These are phyloP conservation scores for Musa itinerans DNA, from an alignment of 176 grass and related monocot genomes.

Conservation along the genomic window DNA sequence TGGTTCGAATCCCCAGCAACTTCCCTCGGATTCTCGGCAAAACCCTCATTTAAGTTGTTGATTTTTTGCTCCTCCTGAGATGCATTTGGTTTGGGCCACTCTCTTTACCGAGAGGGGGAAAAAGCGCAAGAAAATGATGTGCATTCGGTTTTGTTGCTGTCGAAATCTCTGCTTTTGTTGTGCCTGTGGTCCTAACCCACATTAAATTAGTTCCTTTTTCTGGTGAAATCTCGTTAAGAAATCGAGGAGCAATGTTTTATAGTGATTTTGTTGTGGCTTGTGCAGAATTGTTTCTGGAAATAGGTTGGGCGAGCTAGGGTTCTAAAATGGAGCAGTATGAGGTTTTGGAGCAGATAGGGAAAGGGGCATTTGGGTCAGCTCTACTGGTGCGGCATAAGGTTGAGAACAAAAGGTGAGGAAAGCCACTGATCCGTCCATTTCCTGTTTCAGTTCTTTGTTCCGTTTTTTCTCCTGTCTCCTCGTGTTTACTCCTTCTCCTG, in stretches of 20 bases:
- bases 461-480: background rate
- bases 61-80: background rate
- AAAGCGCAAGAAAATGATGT: no score
- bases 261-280: background rate
- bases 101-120: background rate
- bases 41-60: background rate
- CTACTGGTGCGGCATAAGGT: constrained; percentile 73
- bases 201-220: no score
- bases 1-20: background rate
- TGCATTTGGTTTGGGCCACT: background rate
- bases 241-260: background rate
- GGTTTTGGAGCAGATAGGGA: constrained; percentile 92
- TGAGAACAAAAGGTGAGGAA: constrained; percentile 80
- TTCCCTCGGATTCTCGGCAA: background rate
- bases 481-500: background rate
- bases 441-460: constrained; percentile 11
- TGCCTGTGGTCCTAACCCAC: no score
- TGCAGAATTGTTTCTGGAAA: constrained; percentile 1
- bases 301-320: background rate
- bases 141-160: no score
- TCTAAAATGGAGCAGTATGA: constrained; percentile 76
- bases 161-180: no score
- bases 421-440: background rate
- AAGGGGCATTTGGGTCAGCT: constrained; percentile 87
- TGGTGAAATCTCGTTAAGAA: no score